These are phyloP conservation scores for Ceratocystis ficicola DNA, from an alignment of 2,329 filamentous ascomycete genomes.

Conservation along the genomic window DNA sequence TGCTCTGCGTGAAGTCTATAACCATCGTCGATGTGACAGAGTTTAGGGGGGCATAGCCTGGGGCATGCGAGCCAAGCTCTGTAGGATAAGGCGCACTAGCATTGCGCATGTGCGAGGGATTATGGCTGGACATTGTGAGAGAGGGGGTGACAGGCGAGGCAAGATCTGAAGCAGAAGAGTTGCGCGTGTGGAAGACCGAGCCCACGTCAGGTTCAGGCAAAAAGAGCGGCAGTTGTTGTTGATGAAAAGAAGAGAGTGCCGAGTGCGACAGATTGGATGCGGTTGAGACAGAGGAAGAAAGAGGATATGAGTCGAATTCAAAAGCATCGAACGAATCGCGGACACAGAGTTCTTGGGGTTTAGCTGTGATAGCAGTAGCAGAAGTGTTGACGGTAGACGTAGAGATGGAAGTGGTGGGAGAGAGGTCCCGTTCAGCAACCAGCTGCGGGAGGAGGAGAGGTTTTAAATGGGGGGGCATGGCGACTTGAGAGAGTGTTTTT, in stretches of 20 bases:
- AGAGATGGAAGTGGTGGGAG: neutral
- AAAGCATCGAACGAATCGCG: constrained; percentile 20
- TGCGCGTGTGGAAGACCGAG: constrained; percentile 36
- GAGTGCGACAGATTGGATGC: constrained; percentile 15
- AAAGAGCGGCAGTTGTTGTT: constrained; percentile 16
- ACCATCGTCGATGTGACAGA: constrained; percentile 4
- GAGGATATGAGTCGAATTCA: constrained; percentile 21
- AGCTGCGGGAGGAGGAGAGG: constrained; percentile 43
- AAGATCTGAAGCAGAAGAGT: constrained; percentile 52
- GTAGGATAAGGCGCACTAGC: constrained; percentile 71
- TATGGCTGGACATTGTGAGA: constrained; percentile 24
- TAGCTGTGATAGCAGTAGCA: neutral
- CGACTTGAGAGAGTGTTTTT: constrained; percentile 10
- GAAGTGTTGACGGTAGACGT: neutral
- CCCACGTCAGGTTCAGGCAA: constrained; percentile 29
- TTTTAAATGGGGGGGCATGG: constrained; percentile 41
- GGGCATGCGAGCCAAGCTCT: constrained; percentile 34
- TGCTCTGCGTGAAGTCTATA: constrained; percentile 25
- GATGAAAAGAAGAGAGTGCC: constrained; percentile 14
- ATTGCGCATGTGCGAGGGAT: constrained; percentile 39
- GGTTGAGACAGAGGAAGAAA: neutral
- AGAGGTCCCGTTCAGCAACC: constrained; percentile 37
- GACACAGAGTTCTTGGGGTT: constrained; percentile 20
- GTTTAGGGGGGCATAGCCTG: constrained; percentile 36
- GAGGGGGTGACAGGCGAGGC: constrained; percentile 58